These are phyloP conservation scores for Heimioporus sp. DNA, from an alignment of 768 basidiomycete genomes.

Conservation along the genomic window DNA sequence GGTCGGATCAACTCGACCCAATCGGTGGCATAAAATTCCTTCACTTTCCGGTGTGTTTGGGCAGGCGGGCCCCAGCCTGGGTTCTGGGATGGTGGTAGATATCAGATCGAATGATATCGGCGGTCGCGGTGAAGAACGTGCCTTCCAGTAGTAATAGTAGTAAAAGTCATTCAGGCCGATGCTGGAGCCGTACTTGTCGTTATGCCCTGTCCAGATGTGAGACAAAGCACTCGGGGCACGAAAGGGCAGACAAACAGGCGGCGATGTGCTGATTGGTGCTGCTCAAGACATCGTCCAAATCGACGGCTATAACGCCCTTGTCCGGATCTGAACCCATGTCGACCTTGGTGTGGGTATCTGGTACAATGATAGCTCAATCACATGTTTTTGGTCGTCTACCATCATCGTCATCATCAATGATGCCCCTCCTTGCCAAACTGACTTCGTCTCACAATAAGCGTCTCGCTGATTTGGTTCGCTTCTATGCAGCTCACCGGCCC, in stretches of 20 bases:
- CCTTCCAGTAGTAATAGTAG: slow-evolving; percentile 82
- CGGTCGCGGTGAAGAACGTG: slow-evolving; percentile 14
- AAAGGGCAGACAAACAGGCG: slow-evolving; percentile 40
- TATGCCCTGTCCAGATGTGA: slow-evolving; percentile 54
- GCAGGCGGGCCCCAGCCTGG: slow-evolving; percentile 58
- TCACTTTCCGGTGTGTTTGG: slow-evolving; percentile 59
- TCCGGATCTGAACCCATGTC: no score
- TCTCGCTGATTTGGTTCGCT: slow-evolving; percentile 42
- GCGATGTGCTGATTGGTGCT: slow-evolving; percentile 58
- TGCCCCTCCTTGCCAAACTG: slow-evolving; percentile 30
- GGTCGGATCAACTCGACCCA: slow-evolving; percentile 46
- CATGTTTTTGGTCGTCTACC: background rate
- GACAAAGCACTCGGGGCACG: background rate
- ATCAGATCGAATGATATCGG: background rate
- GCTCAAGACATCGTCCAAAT: slow-evolving; percentile 67
- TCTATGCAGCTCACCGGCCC: slow-evolving; percentile 68
- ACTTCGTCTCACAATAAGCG: slow-evolving; percentile 27
- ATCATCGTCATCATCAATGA: slow-evolving; percentile 8
- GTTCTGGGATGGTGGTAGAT: slow-evolving; percentile 33
- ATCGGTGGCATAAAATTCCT: slow-evolving; percentile 53
- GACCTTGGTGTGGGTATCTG: no score
- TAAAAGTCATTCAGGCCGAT: slow-evolving; percentile 59
- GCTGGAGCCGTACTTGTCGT: slow-evolving; percentile 50
- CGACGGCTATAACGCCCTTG: slow-evolving; percentile 54
- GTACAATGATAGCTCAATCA: slow-evolving; percentile 8